phyloP scores from a whole-genome alignment of 208 protist species.

The Trichomonas vaginalis region DNA sequence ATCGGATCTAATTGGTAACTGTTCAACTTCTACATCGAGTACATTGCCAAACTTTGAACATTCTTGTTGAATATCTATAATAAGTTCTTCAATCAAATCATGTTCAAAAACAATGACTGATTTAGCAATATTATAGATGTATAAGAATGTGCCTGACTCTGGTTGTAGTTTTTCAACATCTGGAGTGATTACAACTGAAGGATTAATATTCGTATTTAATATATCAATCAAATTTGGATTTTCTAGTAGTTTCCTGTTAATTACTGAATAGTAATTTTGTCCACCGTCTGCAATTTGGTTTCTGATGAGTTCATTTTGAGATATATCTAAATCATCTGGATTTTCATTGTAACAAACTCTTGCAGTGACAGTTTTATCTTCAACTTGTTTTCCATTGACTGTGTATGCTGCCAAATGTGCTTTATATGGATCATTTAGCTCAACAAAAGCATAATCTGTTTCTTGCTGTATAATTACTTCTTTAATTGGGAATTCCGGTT shows the following conservation, averaged over 20 bases:
- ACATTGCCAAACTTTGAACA: not conserved
- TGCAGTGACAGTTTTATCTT: not conserved
- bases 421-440: not conserved
- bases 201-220: not conserved
- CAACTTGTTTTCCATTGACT: not conserved
- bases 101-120: not conserved
- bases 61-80: not conserved
- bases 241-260: not conserved
- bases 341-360: not conserved
- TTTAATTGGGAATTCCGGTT: not conserved
- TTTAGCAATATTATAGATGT: not conserved
- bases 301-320: not conserved
- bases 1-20: not conserved
- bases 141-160: not conserved
- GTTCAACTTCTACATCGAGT: not conserved
- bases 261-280: not conserved
- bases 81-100: not conserved
- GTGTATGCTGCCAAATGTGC: not conserved
- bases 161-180: not conserved
- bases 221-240: not conserved
- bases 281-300: not conserved
- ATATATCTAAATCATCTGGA: not conserved
- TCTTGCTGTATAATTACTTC: not conserved
- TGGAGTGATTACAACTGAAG: not conserved
- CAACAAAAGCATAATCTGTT: not conserved